Base-by-base conservation (phyloP, 2,329 filamentous ascomycete genomes). In the Nothophaeocryptopus gaeumannii region DNA sequence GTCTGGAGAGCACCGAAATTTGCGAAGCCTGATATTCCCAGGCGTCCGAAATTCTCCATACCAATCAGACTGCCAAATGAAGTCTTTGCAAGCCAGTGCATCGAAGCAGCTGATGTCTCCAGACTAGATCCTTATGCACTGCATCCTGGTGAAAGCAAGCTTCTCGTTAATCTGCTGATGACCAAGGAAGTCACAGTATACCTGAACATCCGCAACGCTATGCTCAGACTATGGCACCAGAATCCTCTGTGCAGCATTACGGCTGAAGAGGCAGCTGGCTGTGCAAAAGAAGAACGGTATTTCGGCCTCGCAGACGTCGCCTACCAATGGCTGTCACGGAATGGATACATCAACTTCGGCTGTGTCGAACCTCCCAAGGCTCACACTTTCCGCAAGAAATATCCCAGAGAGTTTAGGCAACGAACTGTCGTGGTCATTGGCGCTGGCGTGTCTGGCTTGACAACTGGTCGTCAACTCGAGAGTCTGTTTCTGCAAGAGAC, bases 311-410 rank as follows among this genome's bases (percentile, higher is more conserved):
- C 93, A 8, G 88, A 84, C 57, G 79, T 96, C 48, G 93, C 90
- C 58, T 95, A 93, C 66, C 84, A 95, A 68, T 99, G 92, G 92
- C 80, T 99, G 13, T 78, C 91, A 48, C 85, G 92, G 53, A 83
- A 87, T 58, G 93, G 93, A 14, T 96, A 95, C 68, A 95, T 99
- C 74, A 99, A 99, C 69, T 96, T 90, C 67, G 93, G 95, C 12
- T 97, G 93, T 67, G 80, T 93, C 2, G 82, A 90, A 63, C 73
- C 90, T n/a, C 80, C 81, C 32, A 56, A 52, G 43, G 60, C 62
- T 43, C 55, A 55, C 1, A 46, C 51, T 5, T 31, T 53, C 26
- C 60, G 54, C 2, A 52, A 58, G 33, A 72, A 64, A 58, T 69
- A 60, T 56, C 65, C 59, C 58, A 63, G 59, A 34, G 68, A 66